These are phyloP conservation scores for Cladobotryum mycophilum DNA, from an alignment of 2,329 filamentous ascomycete genomes.

Conservation along the genomic window DNA sequence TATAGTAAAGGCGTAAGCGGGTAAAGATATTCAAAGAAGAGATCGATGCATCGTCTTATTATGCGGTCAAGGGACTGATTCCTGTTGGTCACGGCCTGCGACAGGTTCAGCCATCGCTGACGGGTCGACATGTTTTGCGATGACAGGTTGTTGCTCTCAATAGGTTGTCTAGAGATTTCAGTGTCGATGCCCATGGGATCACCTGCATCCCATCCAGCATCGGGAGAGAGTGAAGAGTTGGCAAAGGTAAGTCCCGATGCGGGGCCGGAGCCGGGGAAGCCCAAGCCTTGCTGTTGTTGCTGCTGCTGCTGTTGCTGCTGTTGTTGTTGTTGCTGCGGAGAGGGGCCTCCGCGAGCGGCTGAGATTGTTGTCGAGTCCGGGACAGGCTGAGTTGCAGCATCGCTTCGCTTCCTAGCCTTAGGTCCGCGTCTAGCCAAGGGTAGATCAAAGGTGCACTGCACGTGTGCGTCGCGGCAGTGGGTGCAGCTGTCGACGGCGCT, in stretches of 20 bases:
- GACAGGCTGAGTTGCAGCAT: constrained; percentile 13
- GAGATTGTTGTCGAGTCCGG: constrained; percentile 9
- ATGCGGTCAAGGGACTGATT: constrained; percentile 21
- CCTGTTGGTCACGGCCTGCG: constrained; percentile 18
- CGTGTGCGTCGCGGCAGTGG: constrained; percentile 27
- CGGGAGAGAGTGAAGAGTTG: constrained; percentile 9
- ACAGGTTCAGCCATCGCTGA: constrained; percentile 25
- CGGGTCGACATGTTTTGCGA: constrained; percentile 16
- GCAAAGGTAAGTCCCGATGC: constrained; percentile 6
- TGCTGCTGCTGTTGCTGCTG: background rate
- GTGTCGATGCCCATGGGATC: constrained; percentile 10
- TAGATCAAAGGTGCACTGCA: constrained; percentile 32
- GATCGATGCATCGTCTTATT: constrained; percentile 29
- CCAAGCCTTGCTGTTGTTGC: background rate
- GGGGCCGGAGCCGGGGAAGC: constrained; percentile 6
- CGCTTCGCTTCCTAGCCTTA: constrained; percentile 24
- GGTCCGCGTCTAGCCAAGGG: constrained; percentile 33
- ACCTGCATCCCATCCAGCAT: constrained; percentile 7
- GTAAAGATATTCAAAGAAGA: constrained; percentile 39
- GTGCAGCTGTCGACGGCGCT: constrained; percentile 20
- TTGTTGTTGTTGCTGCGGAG: background rate
- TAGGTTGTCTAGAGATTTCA: constrained; percentile 5
- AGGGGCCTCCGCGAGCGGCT: constrained; percentile 3
- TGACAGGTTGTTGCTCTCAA: constrained; percentile 4
- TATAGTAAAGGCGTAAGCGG: constrained; percentile 37